These are phyloP conservation scores for Bryoerythrophyllum caledonicum DNA, from an alignment of 225 moss, liverwort and hornwort species.

Conservation along the genomic window DNA sequence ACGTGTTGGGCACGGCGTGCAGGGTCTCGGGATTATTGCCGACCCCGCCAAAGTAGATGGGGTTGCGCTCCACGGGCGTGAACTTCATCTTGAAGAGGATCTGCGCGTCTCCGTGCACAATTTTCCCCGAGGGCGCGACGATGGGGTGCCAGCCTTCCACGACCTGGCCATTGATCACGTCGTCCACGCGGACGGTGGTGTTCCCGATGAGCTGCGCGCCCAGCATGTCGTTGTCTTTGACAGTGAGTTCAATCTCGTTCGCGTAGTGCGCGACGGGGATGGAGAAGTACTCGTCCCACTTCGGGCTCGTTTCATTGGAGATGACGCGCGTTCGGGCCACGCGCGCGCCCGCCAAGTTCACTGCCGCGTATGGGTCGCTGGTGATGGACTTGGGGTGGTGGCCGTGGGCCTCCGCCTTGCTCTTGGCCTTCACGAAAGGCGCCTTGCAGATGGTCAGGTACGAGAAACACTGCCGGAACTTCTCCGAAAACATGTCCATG, in stretches of 20 bases:
- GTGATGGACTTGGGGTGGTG: constrained; percentile 56
- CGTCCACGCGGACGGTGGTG: constrained; percentile 52
- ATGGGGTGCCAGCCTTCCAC: constrained; percentile 79
- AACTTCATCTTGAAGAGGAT: constrained; percentile 60
- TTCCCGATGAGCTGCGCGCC: constrained; percentile 85
- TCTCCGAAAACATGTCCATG: constrained; percentile 91
- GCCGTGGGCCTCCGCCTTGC: constrained; percentile 32
- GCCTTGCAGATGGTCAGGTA: constrained; percentile 57
- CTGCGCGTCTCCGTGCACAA: constrained; percentile 44
- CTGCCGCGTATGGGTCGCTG: constrained; percentile 86
- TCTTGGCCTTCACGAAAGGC: constrained; percentile 47
- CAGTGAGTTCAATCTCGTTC: constrained; percentile 54
- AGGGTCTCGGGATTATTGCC: constrained; percentile 36
- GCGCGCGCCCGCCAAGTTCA: constrained; percentile 70
- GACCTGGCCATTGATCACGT: constrained; percentile 33
- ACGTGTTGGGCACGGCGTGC: constrained; percentile 69
- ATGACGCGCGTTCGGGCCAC: constrained; percentile 63
- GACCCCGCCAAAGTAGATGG: constrained; percentile 51
- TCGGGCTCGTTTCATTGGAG: constrained; percentile 66
- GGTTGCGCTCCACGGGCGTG: constrained; percentile 54
- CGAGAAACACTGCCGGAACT: constrained; percentile 58
- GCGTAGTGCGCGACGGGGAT: constrained; percentile 83
- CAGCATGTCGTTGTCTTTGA: constrained; percentile 85
- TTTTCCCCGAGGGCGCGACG: constrained; percentile 40
- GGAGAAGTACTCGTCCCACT: constrained; percentile 80